These are phyloP conservation scores for Moricandia arvensis DNA, from an alignment of 345 rosid species.

Conservation along the genomic window DNA sequence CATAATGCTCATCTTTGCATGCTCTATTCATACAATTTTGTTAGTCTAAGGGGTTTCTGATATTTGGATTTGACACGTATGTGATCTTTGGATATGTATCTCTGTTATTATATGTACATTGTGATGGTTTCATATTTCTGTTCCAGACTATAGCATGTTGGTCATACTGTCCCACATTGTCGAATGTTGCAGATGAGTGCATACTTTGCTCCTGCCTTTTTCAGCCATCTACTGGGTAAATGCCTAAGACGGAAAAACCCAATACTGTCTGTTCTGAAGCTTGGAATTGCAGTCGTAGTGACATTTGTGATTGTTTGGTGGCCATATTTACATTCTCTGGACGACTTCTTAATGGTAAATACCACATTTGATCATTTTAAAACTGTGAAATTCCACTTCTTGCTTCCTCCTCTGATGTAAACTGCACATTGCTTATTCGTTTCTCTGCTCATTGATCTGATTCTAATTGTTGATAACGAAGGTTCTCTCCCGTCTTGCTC, in stretches of 20 bases:
- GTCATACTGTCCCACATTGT: background rate
- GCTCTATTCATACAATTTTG: background rate
- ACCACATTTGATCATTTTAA: background rate
- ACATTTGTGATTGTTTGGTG: constrained; percentile 87
- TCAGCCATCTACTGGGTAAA: constrained; percentile 81
- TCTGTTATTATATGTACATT: background rate
- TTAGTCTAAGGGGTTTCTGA: background rate
- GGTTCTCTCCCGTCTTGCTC: constrained; percentile 92
- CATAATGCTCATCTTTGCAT: background rate
- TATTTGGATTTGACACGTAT: background rate
- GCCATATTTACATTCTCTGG: constrained; percentile 74
- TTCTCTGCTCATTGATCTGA: background rate
- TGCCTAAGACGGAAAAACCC: constrained; percentile 69
- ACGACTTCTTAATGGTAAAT: constrained; percentile 62
- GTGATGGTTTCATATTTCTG: constrained; percentile 2
- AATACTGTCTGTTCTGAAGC: constrained; percentile 56
- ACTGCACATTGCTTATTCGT: background rate
- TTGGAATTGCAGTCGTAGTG: constrained; percentile 62
- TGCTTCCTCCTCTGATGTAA: constrained; percentile 18
- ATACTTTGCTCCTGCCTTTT: constrained; percentile 90
- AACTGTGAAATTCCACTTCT: background rate
- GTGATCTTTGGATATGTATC: background rate
- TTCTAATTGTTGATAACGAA: constrained; percentile 33
- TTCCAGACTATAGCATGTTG: background rate
- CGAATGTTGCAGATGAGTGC: constrained; percentile 75